Percentiles rank a stretch among this genome's conserved stretches.
Evolutionary conservation across 2,329 filamentous ascomycete species (phyloP).

Genomic region (Scedosporium minutisporum): DNA sequence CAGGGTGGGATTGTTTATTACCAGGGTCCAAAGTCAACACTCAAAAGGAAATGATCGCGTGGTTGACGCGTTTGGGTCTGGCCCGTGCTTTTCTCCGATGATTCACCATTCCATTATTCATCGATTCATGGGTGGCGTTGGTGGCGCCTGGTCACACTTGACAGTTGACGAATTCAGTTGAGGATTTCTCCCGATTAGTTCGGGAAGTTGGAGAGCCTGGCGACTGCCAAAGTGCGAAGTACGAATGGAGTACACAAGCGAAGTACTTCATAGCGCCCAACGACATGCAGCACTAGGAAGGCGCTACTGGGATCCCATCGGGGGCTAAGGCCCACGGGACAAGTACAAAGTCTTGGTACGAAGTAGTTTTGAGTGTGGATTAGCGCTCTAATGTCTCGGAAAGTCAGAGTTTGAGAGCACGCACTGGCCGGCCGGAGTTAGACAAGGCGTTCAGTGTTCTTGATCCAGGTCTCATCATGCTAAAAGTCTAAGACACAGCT

Average conservation of each 20-base stretch:
- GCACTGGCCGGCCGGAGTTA: too few species aligned
- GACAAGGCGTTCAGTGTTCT: background rate
- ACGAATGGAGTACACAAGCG: background rate
- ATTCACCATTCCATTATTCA: background rate
- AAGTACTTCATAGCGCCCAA: background rate
- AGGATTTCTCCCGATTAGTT: background rate
- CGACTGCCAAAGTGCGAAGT: background rate
- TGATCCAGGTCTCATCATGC: background rate
- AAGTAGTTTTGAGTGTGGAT: too few species aligned
- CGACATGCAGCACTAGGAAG: too few species aligned
- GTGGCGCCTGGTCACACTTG: slow-evolving; percentile 1
- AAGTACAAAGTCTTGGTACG: too few species aligned
- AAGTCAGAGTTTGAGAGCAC: too few species aligned
- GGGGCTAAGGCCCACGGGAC: too few species aligned
- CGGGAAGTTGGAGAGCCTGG: background rate
- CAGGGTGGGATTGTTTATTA: slow-evolving; percentile 4
- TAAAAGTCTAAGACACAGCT: background rate
- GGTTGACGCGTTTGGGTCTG: slow-evolving; percentile 1
- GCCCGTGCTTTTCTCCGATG: slow-evolving; percentile 2
- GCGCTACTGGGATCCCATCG: too few species aligned
- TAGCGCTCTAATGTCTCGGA: background rate
- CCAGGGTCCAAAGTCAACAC: background rate
- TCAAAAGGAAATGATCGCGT: slow-evolving; percentile 2
- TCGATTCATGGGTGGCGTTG: background rate
- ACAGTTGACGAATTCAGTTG: background rate